Conservation (phyloP, 31 red algal genomes). For the Bonnemaisonia californica region DNA sequence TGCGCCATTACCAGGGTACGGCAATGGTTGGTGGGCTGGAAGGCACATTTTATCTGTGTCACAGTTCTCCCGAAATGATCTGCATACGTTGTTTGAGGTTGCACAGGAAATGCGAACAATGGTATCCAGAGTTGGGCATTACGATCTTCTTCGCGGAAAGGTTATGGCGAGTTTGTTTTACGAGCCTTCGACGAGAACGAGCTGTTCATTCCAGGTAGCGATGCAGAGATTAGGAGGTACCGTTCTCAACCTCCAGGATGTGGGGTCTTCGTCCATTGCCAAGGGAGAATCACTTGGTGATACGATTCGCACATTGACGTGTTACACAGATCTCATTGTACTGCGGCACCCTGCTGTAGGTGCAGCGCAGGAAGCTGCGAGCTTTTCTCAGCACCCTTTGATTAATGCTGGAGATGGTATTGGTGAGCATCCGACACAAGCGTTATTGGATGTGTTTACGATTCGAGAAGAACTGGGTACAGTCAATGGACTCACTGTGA, state of each 20-base stretch:
- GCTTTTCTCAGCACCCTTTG: constrained; percentile 61
- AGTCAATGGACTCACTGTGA: constrained; percentile 92
- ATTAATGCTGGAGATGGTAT: constrained; percentile 98
- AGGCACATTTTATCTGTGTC: constrained; percentile 88
- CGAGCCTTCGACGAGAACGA: constrained; percentile 92
- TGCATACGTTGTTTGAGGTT: constrained; percentile 93
- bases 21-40: constrained; percentile 79
- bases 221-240: constrained; percentile 97
- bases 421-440: constrained; percentile 98
- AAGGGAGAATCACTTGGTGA: constrained; percentile 94
- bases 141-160: constrained; percentile 91
- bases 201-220: constrained; percentile 91
- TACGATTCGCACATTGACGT: constrained; percentile 88
- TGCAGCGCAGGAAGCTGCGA: constrained; percentile 67
- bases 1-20: constrained; percentile 71
- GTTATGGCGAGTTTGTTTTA: constrained; percentile 93
- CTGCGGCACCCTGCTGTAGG: constrained; percentile 86
- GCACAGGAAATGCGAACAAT: constrained; percentile 98
- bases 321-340: constrained; percentile 91
- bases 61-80: constrained; percentile 81
- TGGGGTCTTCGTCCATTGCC: constrained; percentile 70
- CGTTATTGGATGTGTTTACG: constrained; percentile 96
- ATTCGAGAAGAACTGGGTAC: constrained; percentile 99
- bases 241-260: constrained; percentile 80
- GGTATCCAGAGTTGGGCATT: constrained; percentile 87